Base-by-base conservation (phyloP, 441 rosid species). In the Pelargonium australe region DNA sequence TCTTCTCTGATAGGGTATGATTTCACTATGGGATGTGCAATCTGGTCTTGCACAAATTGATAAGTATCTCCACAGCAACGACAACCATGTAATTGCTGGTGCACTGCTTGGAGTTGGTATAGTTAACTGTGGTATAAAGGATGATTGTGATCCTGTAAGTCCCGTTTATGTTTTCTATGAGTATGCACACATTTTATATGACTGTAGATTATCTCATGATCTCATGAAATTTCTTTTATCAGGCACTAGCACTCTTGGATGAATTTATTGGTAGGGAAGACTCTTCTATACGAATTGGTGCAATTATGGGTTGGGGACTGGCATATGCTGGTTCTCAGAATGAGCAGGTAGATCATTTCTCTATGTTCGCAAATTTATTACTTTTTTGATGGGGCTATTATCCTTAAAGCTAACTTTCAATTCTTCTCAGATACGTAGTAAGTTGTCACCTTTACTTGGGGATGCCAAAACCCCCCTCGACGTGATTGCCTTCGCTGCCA, bases 261-360 rank as follows among this genome's bases (percentile, higher is more conserved):
- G 97, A 92, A 1, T 86, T 84, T 57, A 64, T 87, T 1, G 83
- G 79, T 72, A 90, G 80, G 71, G 99, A 89, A 77, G 99, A 95
- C 80, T 66, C 95, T 72, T 85, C 88, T 40, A 78, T 86, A 47
- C 82, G 96, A 70, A 92, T 95, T 66, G 99, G 98, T 73, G 98
- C 95, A 70, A 92, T 95, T 43, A 89, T 95, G 96, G 99, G 99
- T 61, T 85, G 92, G 11, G 98, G 96, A 75, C 86, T 95, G 75
- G 85, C 99, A 53, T 92, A 90, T 82, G 98, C 99, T n/a, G 99
- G 98, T 75, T 69, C 96, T 67, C 93, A 86, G 79, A 89, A 89
- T 77, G 96, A 89, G 51, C 86, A 82, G 95, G 98, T 88, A 63
- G 73, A 65, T 12, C 67, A 25, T 67, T 17, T 17, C 51, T 65